These are phyloP conservation scores for Xylaria intraflava DNA, from an alignment of 495 filamentous ascomycete species.

Conservation along the genomic window DNA sequence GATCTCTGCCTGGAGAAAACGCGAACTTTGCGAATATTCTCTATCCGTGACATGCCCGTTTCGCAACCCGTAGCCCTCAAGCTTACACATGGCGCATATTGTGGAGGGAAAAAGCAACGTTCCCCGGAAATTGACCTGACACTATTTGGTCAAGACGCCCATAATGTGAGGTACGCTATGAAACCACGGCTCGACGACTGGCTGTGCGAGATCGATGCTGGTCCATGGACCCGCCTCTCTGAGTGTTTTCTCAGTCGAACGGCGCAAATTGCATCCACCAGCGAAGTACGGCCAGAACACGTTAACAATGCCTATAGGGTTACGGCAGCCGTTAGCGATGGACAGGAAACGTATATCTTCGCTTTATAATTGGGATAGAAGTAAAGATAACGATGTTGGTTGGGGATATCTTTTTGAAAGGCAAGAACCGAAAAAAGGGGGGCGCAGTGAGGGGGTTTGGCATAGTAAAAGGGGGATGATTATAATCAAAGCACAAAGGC, in stretches of 20 bases:
- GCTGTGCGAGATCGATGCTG: constrained; percentile 43
- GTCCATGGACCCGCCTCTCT: constrained; percentile 51
- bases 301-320: constrained; percentile 33
- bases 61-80: too few relatives aligned
- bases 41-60: too few relatives aligned
- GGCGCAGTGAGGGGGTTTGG: neutral
- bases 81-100: too few relatives aligned
- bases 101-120: neutral
- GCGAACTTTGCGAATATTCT: too few relatives aligned
- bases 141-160: constrained; percentile 46
- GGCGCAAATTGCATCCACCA: constrained; percentile 53
- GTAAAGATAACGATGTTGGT: too few relatives aligned
- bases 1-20: too few relatives aligned
- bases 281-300: constrained; percentile 48
- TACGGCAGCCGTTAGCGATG: neutral
- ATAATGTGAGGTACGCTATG: constrained; percentile 49
- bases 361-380: too few relatives aligned
- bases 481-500: constrained; percentile 7
- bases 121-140: neutral
- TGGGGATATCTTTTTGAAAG: neutral
- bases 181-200: constrained; percentile 40
- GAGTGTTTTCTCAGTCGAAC: constrained; percentile 49
- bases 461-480: neutral
- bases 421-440: neutral
- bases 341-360: too few relatives aligned